These are phyloP conservation scores for Phytophthora aleatoria DNA, from an alignment of 352 stramenopile genomes.

Conservation along the genomic window DNA sequence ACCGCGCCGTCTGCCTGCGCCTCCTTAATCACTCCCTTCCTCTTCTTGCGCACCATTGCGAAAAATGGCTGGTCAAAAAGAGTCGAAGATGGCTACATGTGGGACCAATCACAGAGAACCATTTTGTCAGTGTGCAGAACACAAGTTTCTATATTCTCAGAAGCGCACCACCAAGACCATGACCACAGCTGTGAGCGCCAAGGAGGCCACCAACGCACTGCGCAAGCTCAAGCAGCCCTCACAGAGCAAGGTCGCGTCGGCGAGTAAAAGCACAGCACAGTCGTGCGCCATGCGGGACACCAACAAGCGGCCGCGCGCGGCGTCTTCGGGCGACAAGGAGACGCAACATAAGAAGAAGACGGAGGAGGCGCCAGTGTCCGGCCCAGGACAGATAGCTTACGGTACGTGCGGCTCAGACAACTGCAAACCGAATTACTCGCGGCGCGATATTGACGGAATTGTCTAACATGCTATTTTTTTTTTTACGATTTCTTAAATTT, in stretches of 20 bases:
- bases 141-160: not conserved
- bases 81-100: slow-evolving; percentile 14
- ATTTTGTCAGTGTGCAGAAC: not conserved
- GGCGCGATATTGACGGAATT: not conserved
- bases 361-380: slow-evolving; percentile 1
- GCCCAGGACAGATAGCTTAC: not conserved
- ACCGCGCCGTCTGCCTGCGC: slow-evolving; percentile 27
- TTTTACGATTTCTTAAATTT: slow-evolving; percentile 5
- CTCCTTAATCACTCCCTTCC: slow-evolving; percentile 73
- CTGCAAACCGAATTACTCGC: not conserved
- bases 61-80: slow-evolving; percentile 7
- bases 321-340: slow-evolving; percentile 13
- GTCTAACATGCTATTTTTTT: not conserved
- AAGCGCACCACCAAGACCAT: slow-evolving; percentile 4
- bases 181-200: slow-evolving; percentile 18
- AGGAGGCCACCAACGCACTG: slow-evolving; percentile 13
- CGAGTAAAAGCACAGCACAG: not conserved
- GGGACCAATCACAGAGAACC: not conserved
- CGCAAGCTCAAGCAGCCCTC: slow-evolving; percentile 15
- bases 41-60: slow-evolving; percentile 83
- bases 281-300: slow-evolving; percentile 9
- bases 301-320: slow-evolving; percentile 33
- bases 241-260: not conserved
- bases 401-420: slow-evolving; percentile 3
- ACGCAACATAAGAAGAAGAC: slow-evolving; percentile 25